Evolutionary conservation across 2,329 filamentous ascomycete species (phyloP).

Genomic region (Xylaria sp.): DNA sequence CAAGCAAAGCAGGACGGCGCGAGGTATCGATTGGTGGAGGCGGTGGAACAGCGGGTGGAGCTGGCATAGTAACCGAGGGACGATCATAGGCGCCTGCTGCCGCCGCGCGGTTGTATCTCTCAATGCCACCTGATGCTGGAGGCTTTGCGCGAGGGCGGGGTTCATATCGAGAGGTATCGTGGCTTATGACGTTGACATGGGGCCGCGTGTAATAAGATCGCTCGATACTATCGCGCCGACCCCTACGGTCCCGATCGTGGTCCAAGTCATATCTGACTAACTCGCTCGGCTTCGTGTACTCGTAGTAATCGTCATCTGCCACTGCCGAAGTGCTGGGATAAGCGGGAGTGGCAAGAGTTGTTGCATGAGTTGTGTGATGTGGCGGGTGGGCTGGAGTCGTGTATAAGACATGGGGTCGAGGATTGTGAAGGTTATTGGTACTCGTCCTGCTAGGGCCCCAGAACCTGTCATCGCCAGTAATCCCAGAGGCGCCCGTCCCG

Average conservation of each 20-base stretch:
- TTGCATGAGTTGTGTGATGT: slow-evolving; percentile 14
- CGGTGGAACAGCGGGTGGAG: slow-evolving; percentile 51
- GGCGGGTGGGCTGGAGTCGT: slow-evolving; percentile 46
- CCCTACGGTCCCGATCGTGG: slow-evolving; percentile 49
- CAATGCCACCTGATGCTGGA: slow-evolving; percentile 72
- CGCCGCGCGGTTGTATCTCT: slow-evolving; percentile 64
- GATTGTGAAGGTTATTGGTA: slow-evolving; percentile 54
- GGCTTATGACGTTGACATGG: slow-evolving; percentile 55
- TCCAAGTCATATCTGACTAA: slow-evolving; percentile 67
- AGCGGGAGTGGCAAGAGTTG: too few species aligned
- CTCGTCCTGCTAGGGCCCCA: slow-evolving; percentile 44
- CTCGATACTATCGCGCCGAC: slow-evolving; percentile 62
- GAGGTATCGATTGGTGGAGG: slow-evolving; percentile 44
- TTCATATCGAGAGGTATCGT: slow-evolving; percentile 54
- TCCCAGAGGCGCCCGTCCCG: slow-evolving; percentile 34
- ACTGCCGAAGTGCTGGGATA: slow-evolving; percentile 43
- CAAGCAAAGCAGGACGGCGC: slow-evolving; percentile 43
- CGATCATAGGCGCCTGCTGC: slow-evolving; percentile 53
- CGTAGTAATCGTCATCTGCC: slow-evolving; percentile 62
- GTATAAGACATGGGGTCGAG: slow-evolving; percentile 55
- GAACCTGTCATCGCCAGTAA: slow-evolving; percentile 48
- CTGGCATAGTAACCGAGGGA: slow-evolving; percentile 52
- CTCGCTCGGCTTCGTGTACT: slow-evolving; percentile 68
- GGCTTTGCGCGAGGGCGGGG: slow-evolving; percentile 61
- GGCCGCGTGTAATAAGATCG: slow-evolving; percentile 61